Base-by-base conservation (phyloP, 768 basidiomycete species). In the Psilocybe sp. region DNA sequence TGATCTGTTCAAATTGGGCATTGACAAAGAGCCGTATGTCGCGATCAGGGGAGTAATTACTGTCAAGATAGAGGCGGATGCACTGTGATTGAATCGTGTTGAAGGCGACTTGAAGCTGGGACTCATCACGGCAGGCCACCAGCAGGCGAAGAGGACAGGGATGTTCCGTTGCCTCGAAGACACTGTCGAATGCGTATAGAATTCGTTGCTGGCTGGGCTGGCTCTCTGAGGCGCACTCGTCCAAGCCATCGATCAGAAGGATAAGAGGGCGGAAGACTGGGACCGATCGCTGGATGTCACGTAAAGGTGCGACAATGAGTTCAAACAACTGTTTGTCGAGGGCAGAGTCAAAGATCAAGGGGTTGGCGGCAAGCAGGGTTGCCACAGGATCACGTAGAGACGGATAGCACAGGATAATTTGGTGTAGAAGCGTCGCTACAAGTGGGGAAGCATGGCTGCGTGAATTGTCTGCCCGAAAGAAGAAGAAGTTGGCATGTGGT, bases 1-100 rank as follows among this genome's bases (percentile, higher is more conserved):
- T 51, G 35, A 51, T 44, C 4, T 44, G 31, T 4, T 37, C 28
- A n/a, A 51, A 51, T 13, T 20, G 19, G 20, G 35, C 23, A n/a
- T 18, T 12, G 6, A 51, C 10, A 7, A 44, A 45, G 1, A 12
- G 15, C 2, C 43, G 20, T 14, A 51, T 51, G 32, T 51, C 49
- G 9, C 15, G 8, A 16, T 31, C 37, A 3, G 49, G 20, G 3
- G 15, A 15, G 16, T 51, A 51, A 1, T 15, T n/a, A 15, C 39
- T 15, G 28, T 51, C 36, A 1, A 51, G 28, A 13, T 23, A 11
- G 3, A 51, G 7, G 6, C 23, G 33, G 4, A 15, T 2, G 9
- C 43, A 44, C 10, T 31, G 3, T 3, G 23, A 23, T 14, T 15
- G 12, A 6, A 15, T 31, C 18, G 3, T 18, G 15, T 51, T 43